Evolutionary conservation across 495 filamentous ascomycete genomes (phyloP), one percentile per base, ranked within the genome.

Genomic region (Trichocladium antarcticum): DNA sequence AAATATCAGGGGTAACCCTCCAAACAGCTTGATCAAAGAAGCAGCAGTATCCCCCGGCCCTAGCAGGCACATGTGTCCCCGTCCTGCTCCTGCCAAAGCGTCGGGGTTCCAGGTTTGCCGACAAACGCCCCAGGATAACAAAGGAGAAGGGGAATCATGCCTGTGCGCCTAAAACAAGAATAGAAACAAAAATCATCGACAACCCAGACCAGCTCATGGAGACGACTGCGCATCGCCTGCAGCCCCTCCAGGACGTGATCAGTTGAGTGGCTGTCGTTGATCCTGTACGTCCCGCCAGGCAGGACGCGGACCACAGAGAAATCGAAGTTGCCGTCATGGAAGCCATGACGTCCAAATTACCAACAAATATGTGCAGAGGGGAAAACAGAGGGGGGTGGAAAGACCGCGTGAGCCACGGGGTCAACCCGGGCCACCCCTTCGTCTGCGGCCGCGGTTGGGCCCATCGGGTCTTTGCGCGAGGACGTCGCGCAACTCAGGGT

Each of bases 401-500:
- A 10, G 19, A 12, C 3, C 24, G 22, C 0, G 21, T 4, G 5
- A 6, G 38, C 6, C 7, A 17, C 14, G 14, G 19, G 21, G 36
- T 42, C 29, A 53, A 37, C 37, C 6, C 16, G 51, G 5, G 8
- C 8, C 49, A 21, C 65, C 72, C 45, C 89, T 76, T 60, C 89
- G 80, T 56, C 92, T 76, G 57, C 92, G 76, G 17, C 89, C 87
- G 56, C 88, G 76, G 55, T 78, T 84, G 31, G 86, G 87, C 35
- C 90, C 92, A 59, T 94, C 83, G 1, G 85, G 82, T 15, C 89
- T 72, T 60, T 94, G 89, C 6, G 83, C 74, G 29, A 94, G 77
- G 7, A 94, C 88, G 32, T 87, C 81, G 21, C 89, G 77, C 42
- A 96, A 69, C 37, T 68, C 60, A 0, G 86, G 80, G 55, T 95